These are phyloP conservation scores for Linanthus parryae DNA, from an alignment of 148 eudicot species.

Conservation along the genomic window DNA sequence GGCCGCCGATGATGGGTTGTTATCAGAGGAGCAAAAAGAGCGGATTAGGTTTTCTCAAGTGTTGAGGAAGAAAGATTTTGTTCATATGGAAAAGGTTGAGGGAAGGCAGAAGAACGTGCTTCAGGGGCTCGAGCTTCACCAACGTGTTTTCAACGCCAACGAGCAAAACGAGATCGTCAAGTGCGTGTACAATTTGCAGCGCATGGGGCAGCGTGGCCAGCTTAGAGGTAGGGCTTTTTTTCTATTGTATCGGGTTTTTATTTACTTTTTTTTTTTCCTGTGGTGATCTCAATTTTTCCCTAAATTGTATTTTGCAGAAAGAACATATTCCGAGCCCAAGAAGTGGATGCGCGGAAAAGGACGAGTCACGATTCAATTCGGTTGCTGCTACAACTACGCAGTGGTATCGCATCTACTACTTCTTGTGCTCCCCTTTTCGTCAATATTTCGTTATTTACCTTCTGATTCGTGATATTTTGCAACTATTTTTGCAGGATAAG, in stretches of 20 bases:
- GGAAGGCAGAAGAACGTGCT: slow-evolving; percentile 42
- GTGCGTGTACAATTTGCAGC: slow-evolving; percentile 45
- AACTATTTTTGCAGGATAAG: slow-evolving; percentile 32
- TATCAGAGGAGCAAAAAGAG: slow-evolving; percentile 20
- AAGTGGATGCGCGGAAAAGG: slow-evolving; percentile 75
- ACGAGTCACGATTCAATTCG: slow-evolving; percentile 60
- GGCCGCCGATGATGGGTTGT: slow-evolving; percentile 1
- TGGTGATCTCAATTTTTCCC: not conserved
- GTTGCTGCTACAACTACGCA: slow-evolving; percentile 65
- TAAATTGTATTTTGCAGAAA: slow-evolving; percentile 21
- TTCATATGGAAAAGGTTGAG: slow-evolving; percentile 34
- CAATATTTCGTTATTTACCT: not conserved
- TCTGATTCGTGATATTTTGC: not conserved
- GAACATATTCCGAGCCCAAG: slow-evolving; percentile 51
- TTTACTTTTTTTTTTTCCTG: not conserved
- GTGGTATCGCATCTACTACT: slow-evolving; percentile 22
- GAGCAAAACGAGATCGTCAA: slow-evolving; percentile 57
- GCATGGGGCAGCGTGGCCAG: slow-evolving; percentile 44
- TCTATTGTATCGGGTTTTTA: not conserved
- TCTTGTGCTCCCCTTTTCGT: not conserved
- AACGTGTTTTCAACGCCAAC: slow-evolving; percentile 35
- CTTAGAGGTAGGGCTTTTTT: slow-evolving; percentile 42
- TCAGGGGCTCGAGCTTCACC: slow-evolving; percentile 59
- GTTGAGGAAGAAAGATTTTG: slow-evolving; percentile 42
- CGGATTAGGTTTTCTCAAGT: slow-evolving; percentile 29